Conservation (phyloP, 108 stramenopile genomes). For the Skeletonema marinoi region DNA sequence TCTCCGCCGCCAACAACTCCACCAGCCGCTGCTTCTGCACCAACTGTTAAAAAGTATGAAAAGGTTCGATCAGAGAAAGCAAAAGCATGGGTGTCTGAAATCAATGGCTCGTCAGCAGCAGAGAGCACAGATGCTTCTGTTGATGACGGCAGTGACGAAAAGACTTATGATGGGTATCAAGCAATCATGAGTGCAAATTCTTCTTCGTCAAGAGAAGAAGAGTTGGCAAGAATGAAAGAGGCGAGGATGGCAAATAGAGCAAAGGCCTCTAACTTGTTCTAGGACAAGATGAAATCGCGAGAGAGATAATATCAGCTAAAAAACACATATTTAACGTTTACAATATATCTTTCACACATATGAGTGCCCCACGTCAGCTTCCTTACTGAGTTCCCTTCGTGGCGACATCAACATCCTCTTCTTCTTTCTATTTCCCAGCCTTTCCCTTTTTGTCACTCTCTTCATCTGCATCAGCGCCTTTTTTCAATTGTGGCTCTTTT, state of each 20-base stretch:
- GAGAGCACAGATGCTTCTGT: neutral
- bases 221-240: slow-evolving; percentile 67
- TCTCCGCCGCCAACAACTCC: neutral
- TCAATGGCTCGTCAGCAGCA: neutral
- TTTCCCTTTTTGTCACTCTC: neutral
- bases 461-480: neutral
- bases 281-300: neutral
- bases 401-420: neutral
- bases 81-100: neutral
- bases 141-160: slow-evolving; percentile 48
- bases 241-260: slow-evolving; percentile 64
- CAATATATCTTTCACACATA: neutral
- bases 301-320: neutral
- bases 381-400: neutral
- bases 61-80: slow-evolving; percentile 1
- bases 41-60: neutral
- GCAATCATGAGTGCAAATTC: slow-evolving; percentile 66
- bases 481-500: neutral
- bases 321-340: neutral
- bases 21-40: neutral
- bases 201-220: slow-evolving; percentile 57
- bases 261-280: neutral
- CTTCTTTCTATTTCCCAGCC: neutral
- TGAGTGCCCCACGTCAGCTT: neutral
- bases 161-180: slow-evolving; percentile 81